Percentiles rank a stretch among this genome's conserved stretches.
Evolutionary conservation across 352 stramenopile species (phyloP).

Genomic region (Aphanomyces euteiches): DNA sequence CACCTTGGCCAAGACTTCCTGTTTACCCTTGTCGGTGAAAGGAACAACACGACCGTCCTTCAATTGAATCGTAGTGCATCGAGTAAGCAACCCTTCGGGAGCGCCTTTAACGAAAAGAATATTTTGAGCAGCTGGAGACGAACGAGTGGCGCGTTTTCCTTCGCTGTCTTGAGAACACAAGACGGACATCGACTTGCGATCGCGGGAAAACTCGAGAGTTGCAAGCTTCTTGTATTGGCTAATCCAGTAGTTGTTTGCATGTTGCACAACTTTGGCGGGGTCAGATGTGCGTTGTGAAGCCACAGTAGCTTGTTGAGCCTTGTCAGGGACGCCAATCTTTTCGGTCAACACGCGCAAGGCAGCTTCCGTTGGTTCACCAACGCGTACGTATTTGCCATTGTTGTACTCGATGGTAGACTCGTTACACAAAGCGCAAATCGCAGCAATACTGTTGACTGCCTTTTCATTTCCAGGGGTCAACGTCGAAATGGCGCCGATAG

Average conservation of each 20-base stretch:
- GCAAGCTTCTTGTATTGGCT: conserved; percentile 87
- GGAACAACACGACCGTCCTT: conserved; percentile 89
- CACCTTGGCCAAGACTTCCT: conserved; percentile 88
- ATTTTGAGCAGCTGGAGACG: conserved; percentile 75
- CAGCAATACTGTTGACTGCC: conserved; percentile 78
- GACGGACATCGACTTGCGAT: conserved; percentile 98
- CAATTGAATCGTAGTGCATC: conserved; percentile 93
- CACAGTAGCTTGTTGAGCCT: conserved; percentile 59
- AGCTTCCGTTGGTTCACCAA: conserved; percentile 97
- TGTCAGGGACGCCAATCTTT: conserved; percentile 90
- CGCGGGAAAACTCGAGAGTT: conserved; percentile 94
- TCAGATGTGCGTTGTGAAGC: conserved; percentile 52
- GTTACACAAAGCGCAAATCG: conserved; percentile 95
- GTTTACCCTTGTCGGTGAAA: conserved; percentile 83
- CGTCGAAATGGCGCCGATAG: conserved; percentile 61
- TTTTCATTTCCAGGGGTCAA: conserved; percentile 54
- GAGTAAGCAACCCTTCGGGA: conserved; percentile 94
- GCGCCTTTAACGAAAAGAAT: conserved; percentile 98
- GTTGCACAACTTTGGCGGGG: conserved; percentile 70
- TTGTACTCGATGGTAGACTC: conserved; percentile 91
- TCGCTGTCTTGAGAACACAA: conserved; percentile 58
- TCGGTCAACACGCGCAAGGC: conserved; percentile 93
- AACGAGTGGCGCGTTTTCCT: conserved; percentile 52
- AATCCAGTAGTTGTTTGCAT: conserved; percentile 78
- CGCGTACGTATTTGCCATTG: conserved; percentile 82